A percentile compares a stretch with the other conserved stretches of the same genome.
These are phyloP conservation scores for Aspergillus aculeatus DNA, from an alignment of 2,329 filamentous ascomycete species.

Conservation along the genomic window DNA sequence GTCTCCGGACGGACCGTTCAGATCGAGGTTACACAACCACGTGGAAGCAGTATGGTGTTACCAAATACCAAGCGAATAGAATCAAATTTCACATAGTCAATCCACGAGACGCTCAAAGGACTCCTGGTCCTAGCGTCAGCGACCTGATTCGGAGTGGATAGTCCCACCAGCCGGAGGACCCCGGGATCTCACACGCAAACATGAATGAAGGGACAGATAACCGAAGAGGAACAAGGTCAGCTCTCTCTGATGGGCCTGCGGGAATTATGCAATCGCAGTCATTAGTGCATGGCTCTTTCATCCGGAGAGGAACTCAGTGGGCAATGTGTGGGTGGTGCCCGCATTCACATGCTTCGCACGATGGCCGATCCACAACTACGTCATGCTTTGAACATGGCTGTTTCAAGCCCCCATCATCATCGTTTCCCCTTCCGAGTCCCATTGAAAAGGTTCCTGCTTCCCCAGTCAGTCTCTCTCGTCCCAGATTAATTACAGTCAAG, in stretches of 20 bases:
- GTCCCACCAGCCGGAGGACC: not conserved
- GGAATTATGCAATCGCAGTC: not conserved
- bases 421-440: not conserved
- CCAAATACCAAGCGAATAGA: not conserved
- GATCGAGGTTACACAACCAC: not conserved
- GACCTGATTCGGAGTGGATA: not conserved
- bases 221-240: not conserved
- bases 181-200: not conserved
- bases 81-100: not conserved
- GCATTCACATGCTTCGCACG: conserved; percentile 3
- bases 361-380: conserved; percentile 15
- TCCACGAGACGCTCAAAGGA: not conserved
- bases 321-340: not conserved
- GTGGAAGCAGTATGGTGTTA: not conserved
- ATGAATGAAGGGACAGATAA: not conserved
- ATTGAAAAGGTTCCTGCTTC: conserved; percentile 3
- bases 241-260: not conserved
- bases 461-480: not conserved
- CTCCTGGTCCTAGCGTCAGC: not conserved
- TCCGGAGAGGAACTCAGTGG: not conserved
- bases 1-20: not conserved
- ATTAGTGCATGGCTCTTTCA: not conserved
- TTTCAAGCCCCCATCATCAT: conserved; percentile 1
- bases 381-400: conserved; percentile 10
- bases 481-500: not conserved